Base-by-base conservation (phyloP, 179 eudicot species). In the Nepenthes alata region DNA sequence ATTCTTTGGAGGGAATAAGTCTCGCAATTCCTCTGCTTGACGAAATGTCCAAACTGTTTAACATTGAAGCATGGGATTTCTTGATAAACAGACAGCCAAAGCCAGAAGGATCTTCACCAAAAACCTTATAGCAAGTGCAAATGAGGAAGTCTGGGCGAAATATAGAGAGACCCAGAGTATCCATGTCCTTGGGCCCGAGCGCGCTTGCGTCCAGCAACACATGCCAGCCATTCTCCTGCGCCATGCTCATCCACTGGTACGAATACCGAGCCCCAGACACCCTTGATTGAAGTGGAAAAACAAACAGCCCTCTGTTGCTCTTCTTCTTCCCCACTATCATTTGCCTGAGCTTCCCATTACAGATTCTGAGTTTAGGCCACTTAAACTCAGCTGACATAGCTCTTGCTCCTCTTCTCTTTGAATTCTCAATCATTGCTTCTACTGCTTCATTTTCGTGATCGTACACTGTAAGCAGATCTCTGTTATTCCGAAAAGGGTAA, bases 111-210 rank as follows among this genome's bases (percentile, higher is more conserved):
- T 87, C 81, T 2, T 79, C 67, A 1, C 91, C 95, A 59, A 85
- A 87, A 51, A 81, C 74, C 70, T 78, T 77, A 67, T 68, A 87
- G 71, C 85, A 85, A 1, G 95, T 81, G 63, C 74, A 85, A 54
- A 81, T 65, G 5, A 88, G 55, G 47, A 85, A 88, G 48, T 85
- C 91, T 10, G 95, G 91, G 25, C 61, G 75, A 52, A 85, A 81
- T n/a, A 88, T 64, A 41, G 91, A 83, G 2, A 88, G 79, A 13
- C 95, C 95, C 51, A 88, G 64, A 3, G 89, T 83, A 55, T 85
- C 95, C 95, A 83, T 88, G 59, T 85, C 86, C 72, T 85, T 88
- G 2, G 91, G 83, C n/a, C 78, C 83, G 59, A 83, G 77, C 11
- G 86, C 76, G 62, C 60, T 67, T 2, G 84, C 85, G 67, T 88